Evolutionary conservation across 148 eudicot genomes (phyloP), one percentile per base, ranked within the genome.

Genomic region (Camellia sinensis): DNA sequence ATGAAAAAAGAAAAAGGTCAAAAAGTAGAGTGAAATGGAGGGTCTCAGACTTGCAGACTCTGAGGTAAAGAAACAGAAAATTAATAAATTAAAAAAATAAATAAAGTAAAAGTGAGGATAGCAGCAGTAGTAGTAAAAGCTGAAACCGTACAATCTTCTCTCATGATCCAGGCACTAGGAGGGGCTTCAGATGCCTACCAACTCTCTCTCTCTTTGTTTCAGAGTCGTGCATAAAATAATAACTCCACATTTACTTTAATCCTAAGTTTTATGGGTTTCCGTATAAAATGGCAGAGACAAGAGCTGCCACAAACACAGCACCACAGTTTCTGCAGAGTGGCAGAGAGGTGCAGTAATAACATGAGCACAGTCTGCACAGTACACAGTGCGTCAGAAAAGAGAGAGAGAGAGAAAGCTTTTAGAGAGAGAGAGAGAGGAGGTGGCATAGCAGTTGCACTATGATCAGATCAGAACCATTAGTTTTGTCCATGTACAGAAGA

Each of bases 401-500:
- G 37, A 29, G 37, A 29, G 37, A 29, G 37, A 29, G 37, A 29
- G 29, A 29, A 29, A 29, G 37, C 37, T 76, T 43, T 74, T 41
- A 53, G 81, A 74, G 80, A 76, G 81, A 76, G 78, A 78, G 82
- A 76, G 68, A 79, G 67, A 78, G 78, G n/a, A 61, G 41, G 67
- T 15, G 70, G 57, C 85, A 80, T 41, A 37, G 60, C 74, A 71
- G 73, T n/a, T 69, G 87, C 79, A 74, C 43, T 66, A 63, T 86
- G 77, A 86, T 74, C 90, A 90, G 91, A 90, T 74, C 90, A 90
- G 91, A 90, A 85, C 91, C 94, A 88, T 87, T 87, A 86, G 85
- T 91, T 87, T 88, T 87, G 88, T 83, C 90, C 90, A 87, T 89
- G 89, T 85, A 90, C 87, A 89, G 91, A 80, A 89, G 95, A 93